A percentile compares a stretch with the other conserved stretches of the same genome.
Conservation (phyloP, 2,329 filamentous ascomycete genomes). For the Cladosporium oxysporum region DNA sequence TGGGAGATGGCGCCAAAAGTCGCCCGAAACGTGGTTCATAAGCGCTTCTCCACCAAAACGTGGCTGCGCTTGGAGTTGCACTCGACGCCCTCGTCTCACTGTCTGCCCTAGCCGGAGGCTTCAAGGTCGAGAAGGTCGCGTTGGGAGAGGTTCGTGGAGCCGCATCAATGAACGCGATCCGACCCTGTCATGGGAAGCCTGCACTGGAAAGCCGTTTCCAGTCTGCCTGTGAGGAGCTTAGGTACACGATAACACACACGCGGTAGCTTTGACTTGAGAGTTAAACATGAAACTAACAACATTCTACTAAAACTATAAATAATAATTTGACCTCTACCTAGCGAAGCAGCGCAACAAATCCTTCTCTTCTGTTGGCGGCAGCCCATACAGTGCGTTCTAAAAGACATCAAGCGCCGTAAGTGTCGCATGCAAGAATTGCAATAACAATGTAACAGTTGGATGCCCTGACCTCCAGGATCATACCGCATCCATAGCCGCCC, state of each 20-base stretch:
- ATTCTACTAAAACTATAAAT: background rate
- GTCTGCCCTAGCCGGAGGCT: background rate
- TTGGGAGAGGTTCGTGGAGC: background rate
- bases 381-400: background rate
- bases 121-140: background rate
- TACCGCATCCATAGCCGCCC: constrained; percentile 55
- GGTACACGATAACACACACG: background rate
- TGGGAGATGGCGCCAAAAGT: background rate
- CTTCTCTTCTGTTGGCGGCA: background rate
- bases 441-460: constrained; percentile 2
- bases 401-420: background rate
- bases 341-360: background rate
- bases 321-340: background rate
- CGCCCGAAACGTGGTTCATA: background rate
- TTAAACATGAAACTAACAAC: background rate
- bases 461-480: constrained; percentile 30
- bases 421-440: background rate
- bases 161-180: background rate
- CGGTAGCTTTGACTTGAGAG: background rate
- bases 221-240: background rate
- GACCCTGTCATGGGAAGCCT: background rate
- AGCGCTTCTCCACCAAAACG: constrained; percentile 3
- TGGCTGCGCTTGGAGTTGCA: constrained; percentile 3
- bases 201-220: background rate
- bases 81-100: background rate